Base-by-base conservation (phyloP, 805 yeast genomes). In the Phaffomyces opuntiae region DNA sequence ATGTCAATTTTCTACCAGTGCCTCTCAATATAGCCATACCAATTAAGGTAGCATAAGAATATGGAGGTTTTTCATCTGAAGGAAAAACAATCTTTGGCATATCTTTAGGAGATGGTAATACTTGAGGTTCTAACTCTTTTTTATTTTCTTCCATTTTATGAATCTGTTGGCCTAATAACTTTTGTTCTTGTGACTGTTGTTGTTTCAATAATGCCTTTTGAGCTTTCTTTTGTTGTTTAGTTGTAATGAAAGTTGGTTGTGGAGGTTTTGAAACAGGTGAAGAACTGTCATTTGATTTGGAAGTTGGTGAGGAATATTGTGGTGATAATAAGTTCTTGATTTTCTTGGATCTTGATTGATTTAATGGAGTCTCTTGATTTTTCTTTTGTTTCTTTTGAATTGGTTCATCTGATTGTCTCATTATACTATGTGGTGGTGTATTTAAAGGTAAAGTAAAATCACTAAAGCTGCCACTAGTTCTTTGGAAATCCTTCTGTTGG, bases 21-120 rank as follows among this genome's bases (percentile, higher is more conserved):
- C 95, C 80, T 49, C 93, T 78, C 52, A 91, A 68, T 41, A 91
- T 86, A 2, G 98, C 91, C 83, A 91, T 82, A 2, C 96, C 96
- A 51, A 91, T 91, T 49, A 91, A 73, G 43, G 89, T 83, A 4
- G 99, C 99, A 61, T 91, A 91, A 7, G 96, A 87, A 63, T 81
- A 90, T 0, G 96, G 96, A 2, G 99, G 99, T 63, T 93, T 91
- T 12, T 61, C 52, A 21, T 51, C 53, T 2, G 54, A 54, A 12
- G 54, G 53, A 37, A 50, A 45, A 2, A 50, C 37, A 7, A 59
- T 44, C 17, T 40, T 44, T 2, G 63, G 62, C 62, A 59, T 56
- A 35, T 49, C 39, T 12, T 43, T 32, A 9, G 63, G 63, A 1
- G 48, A 48, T 12, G 63, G 63, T 2, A 55, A 11, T 31, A 32